phyloP scores from a whole-genome alignment of 257 asterid species.

The Capsicum rhomboideum region DNA sequence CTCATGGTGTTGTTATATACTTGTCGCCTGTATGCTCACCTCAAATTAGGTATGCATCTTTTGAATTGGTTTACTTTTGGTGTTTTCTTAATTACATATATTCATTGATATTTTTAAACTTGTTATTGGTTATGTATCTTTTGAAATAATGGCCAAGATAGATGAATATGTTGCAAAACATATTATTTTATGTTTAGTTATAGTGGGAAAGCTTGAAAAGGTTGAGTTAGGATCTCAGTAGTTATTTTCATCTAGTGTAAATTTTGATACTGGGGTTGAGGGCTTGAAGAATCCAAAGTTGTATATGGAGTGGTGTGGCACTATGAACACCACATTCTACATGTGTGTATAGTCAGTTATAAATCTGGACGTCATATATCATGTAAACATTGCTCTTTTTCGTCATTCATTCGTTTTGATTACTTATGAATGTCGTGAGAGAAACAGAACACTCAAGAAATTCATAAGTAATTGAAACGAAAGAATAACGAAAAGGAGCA shows the following conservation, averaged over 20 bases:
- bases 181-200: conserved; percentile 50
- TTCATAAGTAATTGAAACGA: too few species aligned
- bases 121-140: conserved; percentile 13
- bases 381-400: conserved; percentile 1
- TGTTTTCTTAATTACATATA: not conserved
- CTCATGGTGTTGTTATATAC: conserved; percentile 44
- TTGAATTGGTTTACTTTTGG: not conserved
- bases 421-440: too few species aligned
- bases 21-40: conserved; percentile 37
- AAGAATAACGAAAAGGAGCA: too few species aligned
- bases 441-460: too few species aligned
- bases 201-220: conserved; percentile 33
- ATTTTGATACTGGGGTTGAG: conserved; percentile 78
- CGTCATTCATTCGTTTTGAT: too few species aligned
- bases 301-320: conserved; percentile 57
- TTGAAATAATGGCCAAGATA: conserved; percentile 36
- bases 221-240: conserved; percentile 48
- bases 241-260: conserved; percentile 38
- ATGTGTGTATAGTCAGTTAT: conserved; percentile 54
- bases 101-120: not conserved
- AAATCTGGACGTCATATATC: conserved; percentile 17
- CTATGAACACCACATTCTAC: conserved; percentile 51
- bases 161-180: conserved; percentile 69
- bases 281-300: conserved; percentile 44
- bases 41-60: conserved; percentile 36